Base-by-base conservation (phyloP, 805 yeast species). In the Yarrowia hollandica region DNA sequence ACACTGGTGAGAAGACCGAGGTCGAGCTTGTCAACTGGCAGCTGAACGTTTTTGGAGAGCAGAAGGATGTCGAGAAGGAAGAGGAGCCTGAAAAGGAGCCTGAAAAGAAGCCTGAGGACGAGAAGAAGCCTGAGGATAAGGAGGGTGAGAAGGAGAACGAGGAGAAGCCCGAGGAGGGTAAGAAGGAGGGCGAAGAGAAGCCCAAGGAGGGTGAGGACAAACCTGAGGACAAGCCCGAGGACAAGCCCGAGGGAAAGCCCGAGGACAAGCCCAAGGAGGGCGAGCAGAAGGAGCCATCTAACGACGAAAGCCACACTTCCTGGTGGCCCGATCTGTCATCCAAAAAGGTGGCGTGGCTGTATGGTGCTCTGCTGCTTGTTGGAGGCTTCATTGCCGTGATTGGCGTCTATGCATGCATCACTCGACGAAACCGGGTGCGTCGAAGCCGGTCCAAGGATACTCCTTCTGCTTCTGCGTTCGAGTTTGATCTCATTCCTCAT, bases 21-120 rank as follows among this genome's bases (percentile, higher is more conserved):
- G 75, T 74, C 15, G 52, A 41, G 22, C 77, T 94, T 38, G 72
- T 79, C 41, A 75, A 79, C 66, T 94, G 96, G 95, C 85, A 83
- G 68, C 70, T 94, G 68, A 81, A 83, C 41, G 74, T 91, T 12
- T 94, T 88, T 77, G 99, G 99, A 22, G 92, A 86, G 70, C 74
- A 84, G 16, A 77, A 76, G 38, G 91, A 88, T 71, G 78, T 84
- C 1, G 66, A 79, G 12, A 80, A 82, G 33, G 46, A 41, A 15
- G 10, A 89, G 87, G 16, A 50, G 23, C 42, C 58, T 12, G 41
- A 21, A 4, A 42, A 33, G 2, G 39, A 46, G 22, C 28, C 38
- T 18, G 55, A 46, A 18, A 39, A 33, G 2, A 46, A 46, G 39
- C 26, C 38, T 19, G 54, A 19, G 14, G 54, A 61, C n/a, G 18